Conservation (phyloP, 1,139 yeast species). For the Kluyveromyces sp. region DNA sequence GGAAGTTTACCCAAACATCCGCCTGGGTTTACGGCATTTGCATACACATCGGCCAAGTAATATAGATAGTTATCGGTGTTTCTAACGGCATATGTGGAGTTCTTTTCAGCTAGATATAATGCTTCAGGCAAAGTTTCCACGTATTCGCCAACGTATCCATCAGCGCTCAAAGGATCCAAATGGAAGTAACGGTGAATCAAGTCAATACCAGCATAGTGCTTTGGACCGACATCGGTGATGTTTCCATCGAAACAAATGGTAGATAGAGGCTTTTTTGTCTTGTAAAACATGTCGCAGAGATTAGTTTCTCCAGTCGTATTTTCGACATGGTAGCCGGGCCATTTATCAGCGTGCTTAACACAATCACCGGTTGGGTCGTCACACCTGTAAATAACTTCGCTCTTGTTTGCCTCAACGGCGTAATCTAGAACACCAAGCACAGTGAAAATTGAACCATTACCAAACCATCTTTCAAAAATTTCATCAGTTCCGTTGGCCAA, state of each 20-base stretch:
- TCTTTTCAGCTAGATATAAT: conserved; percentile 21
- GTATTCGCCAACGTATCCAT: conserved; percentile 27
- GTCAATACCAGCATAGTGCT: conserved; percentile 28
- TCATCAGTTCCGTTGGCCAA: conserved; percentile 26
- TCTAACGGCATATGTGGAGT: conserved; percentile 26
- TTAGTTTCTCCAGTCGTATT: conserved; percentile 34
- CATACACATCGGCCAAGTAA: conserved; percentile 27
- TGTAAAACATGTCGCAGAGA: conserved; percentile 31
- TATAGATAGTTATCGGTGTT: conserved; percentile 24
- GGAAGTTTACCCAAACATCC: conserved; percentile 20
- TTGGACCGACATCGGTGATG: conserved; percentile 17
- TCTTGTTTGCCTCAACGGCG: conserved; percentile 31
- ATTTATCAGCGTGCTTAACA: conserved; percentile 25
- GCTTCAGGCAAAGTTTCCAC: conserved; percentile 26
- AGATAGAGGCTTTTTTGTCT: conserved; percentile 22
- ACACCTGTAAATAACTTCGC: conserved; percentile 32
- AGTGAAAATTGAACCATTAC: conserved; percentile 31
- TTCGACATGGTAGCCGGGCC: conserved; percentile 34
- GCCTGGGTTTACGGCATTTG: conserved; percentile 19
- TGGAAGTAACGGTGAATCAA: conserved; percentile 30
- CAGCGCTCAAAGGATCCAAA: conserved; percentile 19
- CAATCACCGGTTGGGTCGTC: conserved; percentile 36
- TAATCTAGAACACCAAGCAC: conserved; percentile 34
- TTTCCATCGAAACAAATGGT: conserved; percentile 28
- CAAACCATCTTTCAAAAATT: conserved; percentile 31